phyloP scores from a whole-genome alignment of 2,329 filamentous ascomycete genomes.

The Beauveria scarabaeidicola region DNA sequence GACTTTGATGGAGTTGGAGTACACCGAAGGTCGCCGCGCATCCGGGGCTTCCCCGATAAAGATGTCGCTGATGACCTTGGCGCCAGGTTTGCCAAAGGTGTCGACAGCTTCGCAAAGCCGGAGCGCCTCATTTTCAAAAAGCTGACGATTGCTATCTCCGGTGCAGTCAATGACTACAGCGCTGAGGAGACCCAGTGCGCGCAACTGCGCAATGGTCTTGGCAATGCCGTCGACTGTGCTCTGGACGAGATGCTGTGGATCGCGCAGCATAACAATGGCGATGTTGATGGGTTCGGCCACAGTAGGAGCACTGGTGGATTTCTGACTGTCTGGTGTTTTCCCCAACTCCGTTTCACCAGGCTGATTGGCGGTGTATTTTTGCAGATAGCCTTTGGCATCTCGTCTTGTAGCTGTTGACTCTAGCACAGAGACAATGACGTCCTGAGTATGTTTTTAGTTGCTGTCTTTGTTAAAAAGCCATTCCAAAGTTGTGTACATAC shows the following conservation, averaged over 20 bases:
- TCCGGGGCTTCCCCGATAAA: constrained; percentile 1
- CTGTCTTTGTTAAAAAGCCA: background rate
- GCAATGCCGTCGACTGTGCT: constrained; percentile 65
- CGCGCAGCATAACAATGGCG: constrained; percentile 76
- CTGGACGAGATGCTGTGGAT: constrained; percentile 62
- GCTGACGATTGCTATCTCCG: constrained; percentile 28
- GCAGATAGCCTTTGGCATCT: constrained; percentile 84
- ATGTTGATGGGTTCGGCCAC: constrained; percentile 43
- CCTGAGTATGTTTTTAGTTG: constrained; percentile 36
- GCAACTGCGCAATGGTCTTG: constrained; percentile 75
- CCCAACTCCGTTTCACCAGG: constrained; percentile 18
- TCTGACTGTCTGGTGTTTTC: constrained; percentile 12
- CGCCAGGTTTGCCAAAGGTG: constrained; percentile 56
- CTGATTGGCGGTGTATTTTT: constrained; percentile 57
- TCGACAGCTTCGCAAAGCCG: constrained; percentile 71
- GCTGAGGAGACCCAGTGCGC: constrained; percentile 70
- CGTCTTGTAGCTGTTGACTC: constrained; percentile 86
- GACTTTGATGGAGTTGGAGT: constrained; percentile 21
- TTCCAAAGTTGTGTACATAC: constrained; percentile 15
- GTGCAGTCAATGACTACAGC: constrained; percentile 75
- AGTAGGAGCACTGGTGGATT: constrained; percentile 6
- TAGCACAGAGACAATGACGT: constrained; percentile 79
- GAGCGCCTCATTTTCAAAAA: constrained; percentile 55
- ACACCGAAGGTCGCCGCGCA: constrained; percentile 13
- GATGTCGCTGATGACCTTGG: constrained; percentile 47